These are phyloP conservation scores for Corinectria fuckeliana DNA, from an alignment of 2,329 filamentous ascomycete species.

Conservation along the genomic window DNA sequence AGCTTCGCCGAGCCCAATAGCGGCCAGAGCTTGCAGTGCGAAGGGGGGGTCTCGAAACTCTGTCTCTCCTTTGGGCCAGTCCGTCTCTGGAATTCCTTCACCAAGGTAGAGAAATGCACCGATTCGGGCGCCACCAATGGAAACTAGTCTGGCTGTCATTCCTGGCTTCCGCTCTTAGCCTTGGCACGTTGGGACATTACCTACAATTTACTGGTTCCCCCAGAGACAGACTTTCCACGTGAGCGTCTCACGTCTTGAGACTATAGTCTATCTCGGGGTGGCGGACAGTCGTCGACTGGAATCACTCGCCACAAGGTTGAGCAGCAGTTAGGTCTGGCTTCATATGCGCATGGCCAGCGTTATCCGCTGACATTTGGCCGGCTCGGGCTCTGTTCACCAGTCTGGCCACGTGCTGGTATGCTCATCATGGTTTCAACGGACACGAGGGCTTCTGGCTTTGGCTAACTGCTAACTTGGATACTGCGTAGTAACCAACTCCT, in stretches of 20 bases:
- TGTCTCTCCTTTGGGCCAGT: background rate
- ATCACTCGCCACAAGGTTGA: background rate
- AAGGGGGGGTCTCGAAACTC: background rate
- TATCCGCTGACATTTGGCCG: too few relatives aligned
- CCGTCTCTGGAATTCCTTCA: background rate
- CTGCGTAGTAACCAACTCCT: too few relatives aligned
- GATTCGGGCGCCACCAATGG: background rate
- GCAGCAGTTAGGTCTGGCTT: too few relatives aligned
- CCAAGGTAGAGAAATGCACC: background rate
- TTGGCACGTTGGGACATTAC: background rate
- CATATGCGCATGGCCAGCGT: too few relatives aligned
- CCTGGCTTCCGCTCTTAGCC: slow-evolving; percentile 3
- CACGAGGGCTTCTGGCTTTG: too few relatives aligned
- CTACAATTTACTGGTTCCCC: background rate
- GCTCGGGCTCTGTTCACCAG: too few relatives aligned
- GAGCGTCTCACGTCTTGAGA: background rate
- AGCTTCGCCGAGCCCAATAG: background rate
- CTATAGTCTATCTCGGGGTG: too few relatives aligned
- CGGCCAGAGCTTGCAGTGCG: background rate
- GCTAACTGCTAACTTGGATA: background rate
- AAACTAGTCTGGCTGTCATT: slow-evolving; percentile 1
- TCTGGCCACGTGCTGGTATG: too few relatives aligned
- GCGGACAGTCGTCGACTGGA: background rate
- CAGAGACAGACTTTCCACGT: background rate
- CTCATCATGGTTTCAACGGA: too few relatives aligned